Evolutionary conservation across 2,329 filamentous ascomycete genomes (phyloP), one percentile per base, ranked within the genome.

Genomic region (Phaeoacremonium minimum): DNA sequence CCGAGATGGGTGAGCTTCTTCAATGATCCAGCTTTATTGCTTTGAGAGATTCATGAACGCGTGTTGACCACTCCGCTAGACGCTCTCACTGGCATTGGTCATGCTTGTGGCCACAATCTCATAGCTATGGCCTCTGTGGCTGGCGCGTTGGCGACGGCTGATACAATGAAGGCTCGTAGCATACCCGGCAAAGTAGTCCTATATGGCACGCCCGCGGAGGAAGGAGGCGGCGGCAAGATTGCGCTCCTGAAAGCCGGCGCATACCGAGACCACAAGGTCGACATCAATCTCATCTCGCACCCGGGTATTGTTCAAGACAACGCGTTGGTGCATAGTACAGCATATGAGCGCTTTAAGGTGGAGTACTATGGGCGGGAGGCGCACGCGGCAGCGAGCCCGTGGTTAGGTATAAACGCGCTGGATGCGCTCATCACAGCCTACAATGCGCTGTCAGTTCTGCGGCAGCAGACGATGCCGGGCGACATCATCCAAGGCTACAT

Each of bases 401-500:
- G 75, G 75, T 61, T 74, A 5, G 77, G 77, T 0, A 63, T 73
- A 45, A 80, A 81, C 47, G 76, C 77, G 0, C 63, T 80, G 0
- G 77, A 81, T 45, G 75, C 75, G 1, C 48, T 77, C 15, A 59
- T 80, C 3, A 59, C 63, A 0, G 67, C 62, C 1, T 73, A 73
- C 44, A 67, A 65, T 35, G 60, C 58, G 30, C 51, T 80, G 4
- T 66, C 69, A 0, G 60, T 73, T 1, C 58, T 80, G 6, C 66
- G 77, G 1, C 75, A 80, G 50, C 76, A 80, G 49, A 64, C 73
- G 4, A 62, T 66, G 43, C 70, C 75, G 0, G 67, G 68, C 4
- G 69, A 71, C 37, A 54, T 69, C 6, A 64, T 73, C 43, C 55
- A 77, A 40, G 64, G 73, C 2, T 67, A 74, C 15, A 73, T 81